Evolutionary conservation across 2,329 filamentous ascomycete genomes (phyloP).

Genomic region (Stagonosporopsis rhizophila): DNA sequence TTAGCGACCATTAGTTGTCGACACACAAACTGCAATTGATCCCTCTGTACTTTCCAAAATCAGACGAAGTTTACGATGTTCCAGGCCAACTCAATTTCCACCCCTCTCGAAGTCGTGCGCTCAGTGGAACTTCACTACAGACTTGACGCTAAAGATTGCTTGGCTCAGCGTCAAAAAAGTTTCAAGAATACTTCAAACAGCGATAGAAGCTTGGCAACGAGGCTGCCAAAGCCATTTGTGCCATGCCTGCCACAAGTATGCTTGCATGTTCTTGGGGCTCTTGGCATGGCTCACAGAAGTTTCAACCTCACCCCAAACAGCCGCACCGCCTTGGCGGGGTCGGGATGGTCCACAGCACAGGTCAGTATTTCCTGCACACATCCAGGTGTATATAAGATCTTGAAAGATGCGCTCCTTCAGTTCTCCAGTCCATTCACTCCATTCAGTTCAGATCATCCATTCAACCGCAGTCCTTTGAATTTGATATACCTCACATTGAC

Average conservation of each 20-base stretch:
- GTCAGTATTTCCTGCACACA: conserved; percentile 17
- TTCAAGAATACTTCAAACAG: conserved; percentile 44
- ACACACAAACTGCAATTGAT: neutral
- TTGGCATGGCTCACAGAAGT: conserved; percentile 51
- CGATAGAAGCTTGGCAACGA: conserved; percentile 37
- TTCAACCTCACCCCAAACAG: conserved; percentile 47
- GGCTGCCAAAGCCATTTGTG: conserved; percentile 20
- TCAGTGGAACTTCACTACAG: conserved; percentile 20
- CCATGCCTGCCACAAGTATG: conserved; percentile 34
- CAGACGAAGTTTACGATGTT: conserved; percentile 19
- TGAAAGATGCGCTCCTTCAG: conserved; percentile 32
- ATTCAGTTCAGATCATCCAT: conserved; percentile 42
- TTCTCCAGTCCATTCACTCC: conserved; percentile 50
- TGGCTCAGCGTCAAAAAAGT: conserved; percentile 47
- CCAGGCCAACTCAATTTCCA: conserved; percentile 29
- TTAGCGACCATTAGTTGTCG: neutral
- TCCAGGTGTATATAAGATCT: conserved; percentile 38
- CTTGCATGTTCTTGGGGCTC: conserved; percentile 38
- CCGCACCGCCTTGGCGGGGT: conserved; percentile 42
- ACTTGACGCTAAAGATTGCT: conserved; percentile 32
- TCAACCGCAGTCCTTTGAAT: conserved; percentile 40
- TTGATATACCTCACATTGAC: conserved; percentile 34
- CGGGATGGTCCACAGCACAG: conserved; percentile 17
- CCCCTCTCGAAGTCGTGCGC: conserved; percentile 16
- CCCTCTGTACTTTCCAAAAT: neutral